Evolutionary conservation across 805 yeast genomes (phyloP).

Genomic region (Ogataea thermomethanolica): DNA sequence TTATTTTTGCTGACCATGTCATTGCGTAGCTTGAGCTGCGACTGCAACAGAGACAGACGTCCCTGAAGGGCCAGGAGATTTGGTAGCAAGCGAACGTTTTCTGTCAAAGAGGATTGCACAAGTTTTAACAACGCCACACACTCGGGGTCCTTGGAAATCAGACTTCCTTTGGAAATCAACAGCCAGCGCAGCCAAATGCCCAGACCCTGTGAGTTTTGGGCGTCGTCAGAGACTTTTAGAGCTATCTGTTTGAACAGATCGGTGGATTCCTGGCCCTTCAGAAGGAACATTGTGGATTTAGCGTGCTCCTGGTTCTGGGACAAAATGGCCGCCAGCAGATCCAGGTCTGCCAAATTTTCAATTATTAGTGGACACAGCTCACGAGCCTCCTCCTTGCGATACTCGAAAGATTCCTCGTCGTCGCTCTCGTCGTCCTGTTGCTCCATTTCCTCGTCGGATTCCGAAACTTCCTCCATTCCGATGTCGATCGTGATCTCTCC

Average conservation of each 20-base stretch:
- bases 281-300: constrained; percentile 50
- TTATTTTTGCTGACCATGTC: constrained; percentile 39
- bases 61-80: constrained; percentile 81
- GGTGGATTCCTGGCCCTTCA: constrained; percentile 43
- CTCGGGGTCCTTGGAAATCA: constrained; percentile 49
- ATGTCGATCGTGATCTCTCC: constrained; percentile 2
- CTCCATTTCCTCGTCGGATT: constrained; percentile 17
- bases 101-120: constrained; percentile 53
- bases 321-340: constrained; percentile 32
- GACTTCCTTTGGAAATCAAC: constrained; percentile 65
- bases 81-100: constrained; percentile 58
- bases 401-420: constrained; percentile 5
- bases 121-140: constrained; percentile 53
- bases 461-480: constrained; percentile 9
- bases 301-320: constrained; percentile 40
- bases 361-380: constrained; percentile 23
- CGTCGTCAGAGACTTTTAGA: constrained; percentile 47
- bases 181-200: constrained; percentile 80
- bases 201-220: constrained; percentile 42
- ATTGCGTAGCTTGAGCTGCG: constrained; percentile 70
- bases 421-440: constrained; percentile 7
- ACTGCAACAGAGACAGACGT: constrained; percentile 67
- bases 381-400: constrained; percentile 23
- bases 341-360: constrained; percentile 22
- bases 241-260: constrained; percentile 46